Conservation (phyloP, 768 basidiomycete species). For the Rhodosporidiobolus sp. region DNA sequence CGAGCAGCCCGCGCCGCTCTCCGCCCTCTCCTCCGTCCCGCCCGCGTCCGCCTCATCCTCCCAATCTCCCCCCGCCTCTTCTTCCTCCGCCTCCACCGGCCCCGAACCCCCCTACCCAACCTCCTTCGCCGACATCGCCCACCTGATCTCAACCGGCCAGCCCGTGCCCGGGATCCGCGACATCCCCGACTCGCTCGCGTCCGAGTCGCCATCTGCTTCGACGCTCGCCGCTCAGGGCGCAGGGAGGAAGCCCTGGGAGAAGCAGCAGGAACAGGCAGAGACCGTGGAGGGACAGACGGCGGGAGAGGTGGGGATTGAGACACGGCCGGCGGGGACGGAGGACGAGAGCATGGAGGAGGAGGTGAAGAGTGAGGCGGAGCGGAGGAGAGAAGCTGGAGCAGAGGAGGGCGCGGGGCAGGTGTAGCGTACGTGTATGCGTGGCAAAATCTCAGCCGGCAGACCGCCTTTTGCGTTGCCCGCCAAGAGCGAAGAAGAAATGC, state of each 20-base stretch:
- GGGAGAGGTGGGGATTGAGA: background rate
- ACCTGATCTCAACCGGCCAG: conserved; percentile 38
- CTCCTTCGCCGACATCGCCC: conserved; percentile 41
- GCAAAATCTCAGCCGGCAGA: no score
- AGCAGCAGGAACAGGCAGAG: background rate
- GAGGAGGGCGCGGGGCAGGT: background rate
- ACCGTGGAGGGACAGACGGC: background rate
- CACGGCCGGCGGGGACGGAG: background rate
- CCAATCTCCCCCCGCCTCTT: background rate
- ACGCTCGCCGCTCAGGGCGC: conserved; percentile 1
- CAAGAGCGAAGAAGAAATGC: no score
- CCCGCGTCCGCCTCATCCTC: background rate
- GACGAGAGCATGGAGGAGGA: background rate
- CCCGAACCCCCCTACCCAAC: conserved; percentile 41
- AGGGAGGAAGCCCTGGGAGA: conserved; percentile 43
- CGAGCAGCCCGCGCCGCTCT: background rate
- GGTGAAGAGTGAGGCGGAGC: background rate
- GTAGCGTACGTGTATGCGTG: no score
- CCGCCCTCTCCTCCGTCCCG: background rate
- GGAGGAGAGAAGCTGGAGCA: background rate
- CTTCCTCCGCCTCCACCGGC: background rate
- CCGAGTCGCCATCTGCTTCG: conserved; percentile 24
- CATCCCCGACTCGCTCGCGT: conserved; percentile 40
- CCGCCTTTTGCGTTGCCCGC: no score
- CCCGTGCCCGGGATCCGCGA: conserved; percentile 42